These are phyloP conservation scores for Cladosporium sp. DNA, from an alignment of 2,329 filamentous ascomycete species.

Conservation along the genomic window DNA sequence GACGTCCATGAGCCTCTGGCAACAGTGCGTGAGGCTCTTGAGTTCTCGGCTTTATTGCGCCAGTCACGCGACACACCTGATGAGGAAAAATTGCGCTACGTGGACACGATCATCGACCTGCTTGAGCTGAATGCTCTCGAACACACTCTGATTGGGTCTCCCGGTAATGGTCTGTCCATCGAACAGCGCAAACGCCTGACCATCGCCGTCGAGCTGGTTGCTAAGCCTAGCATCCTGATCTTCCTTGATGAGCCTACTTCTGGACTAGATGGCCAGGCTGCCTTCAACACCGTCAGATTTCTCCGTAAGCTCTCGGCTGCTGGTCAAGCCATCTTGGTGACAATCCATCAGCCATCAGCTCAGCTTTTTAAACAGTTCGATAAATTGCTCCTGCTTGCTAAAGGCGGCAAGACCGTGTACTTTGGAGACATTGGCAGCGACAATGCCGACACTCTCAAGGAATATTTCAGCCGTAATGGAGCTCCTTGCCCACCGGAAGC, in stretches of 20 bases:
- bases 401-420: slow-evolving; percentile 65
- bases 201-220: slow-evolving; percentile 58
- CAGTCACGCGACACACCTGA: slow-evolving; percentile 59
- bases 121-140: slow-evolving; percentile 68
- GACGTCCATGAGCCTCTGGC: slow-evolving; percentile 67
- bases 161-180: slow-evolving; percentile 57
- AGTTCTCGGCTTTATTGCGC: slow-evolving; percentile 65
- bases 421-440: slow-evolving; percentile 58
- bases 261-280: slow-evolving; percentile 65
- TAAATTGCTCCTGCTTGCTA: slow-evolving; percentile 61
- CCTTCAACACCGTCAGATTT: slow-evolving; percentile 55
- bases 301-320: slow-evolving; percentile 64
- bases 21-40: slow-evolving; percentile 66
- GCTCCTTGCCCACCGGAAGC: slow-evolving; percentile 52
- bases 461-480: slow-evolving; percentile 56
- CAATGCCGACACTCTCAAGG: slow-evolving; percentile 42
- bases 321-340: slow-evolving; percentile 68
- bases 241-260: slow-evolving; percentile 62
- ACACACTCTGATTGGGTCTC: slow-evolving; percentile 63
- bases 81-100: slow-evolving; percentile 66
- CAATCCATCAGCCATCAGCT: slow-evolving; percentile 69
- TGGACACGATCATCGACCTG: slow-evolving; percentile 62
- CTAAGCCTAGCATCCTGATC: slow-evolving; percentile 60
- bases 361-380: slow-evolving; percentile 68
- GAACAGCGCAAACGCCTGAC: slow-evolving; percentile 60